Percentiles rank a stretch among this genome's conserved stretches.
Conservation (phyloP, 2,329 filamentous ascomycete genomes). For the Chaetomiaceae sp. region DNA sequence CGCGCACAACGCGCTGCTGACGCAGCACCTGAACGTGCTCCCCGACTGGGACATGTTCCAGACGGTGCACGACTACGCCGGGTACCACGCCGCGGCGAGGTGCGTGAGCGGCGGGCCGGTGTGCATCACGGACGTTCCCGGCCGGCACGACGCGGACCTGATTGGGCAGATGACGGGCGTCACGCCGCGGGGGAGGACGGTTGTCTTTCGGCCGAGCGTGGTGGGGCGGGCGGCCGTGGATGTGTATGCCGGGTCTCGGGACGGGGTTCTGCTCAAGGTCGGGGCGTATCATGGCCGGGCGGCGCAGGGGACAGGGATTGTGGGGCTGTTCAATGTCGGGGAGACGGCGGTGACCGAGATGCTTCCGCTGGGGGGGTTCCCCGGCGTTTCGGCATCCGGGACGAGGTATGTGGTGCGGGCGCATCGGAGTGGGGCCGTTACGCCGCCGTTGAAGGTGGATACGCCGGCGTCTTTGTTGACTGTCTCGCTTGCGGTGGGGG, state of each 20-base stretch:
- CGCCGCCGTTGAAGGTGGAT: constrained; percentile 44
- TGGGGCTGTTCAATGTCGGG: constrained; percentile 82
- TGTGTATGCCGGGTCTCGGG: constrained; percentile 67
- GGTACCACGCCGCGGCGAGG: constrained; percentile 84
- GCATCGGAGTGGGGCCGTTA: constrained; percentile 63
- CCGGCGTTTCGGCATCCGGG: constrained; percentile 52
- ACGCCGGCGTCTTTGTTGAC: constrained; percentile 51
- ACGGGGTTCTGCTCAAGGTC: constrained; percentile 62
- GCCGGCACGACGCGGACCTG: constrained; percentile 69
- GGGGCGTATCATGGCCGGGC: constrained; percentile 68
- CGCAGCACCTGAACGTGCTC: constrained; percentile 77
- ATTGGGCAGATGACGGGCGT: constrained; percentile 77
- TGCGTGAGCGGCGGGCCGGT: constrained; percentile 89
- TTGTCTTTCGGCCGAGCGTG: constrained; percentile 74
- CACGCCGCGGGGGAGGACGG: constrained; percentile 66
- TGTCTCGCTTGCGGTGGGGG: constrained; percentile 58
- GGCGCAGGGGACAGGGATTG: constrained; percentile 66
- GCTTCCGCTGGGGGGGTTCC: constrained; percentile 66
- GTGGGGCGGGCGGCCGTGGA: constrained; percentile 64
- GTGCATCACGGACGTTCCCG: constrained; percentile 88
- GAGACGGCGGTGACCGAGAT: constrained; percentile 60
- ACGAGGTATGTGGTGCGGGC: constrained; percentile 67
- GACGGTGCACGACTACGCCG: constrained; percentile 62
- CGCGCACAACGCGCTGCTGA: constrained; percentile 80
- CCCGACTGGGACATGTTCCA: constrained; percentile 79